Percentiles rank a stretch among this genome's conserved stretches.
Conservation (phyloP, 371 early-diverging fungal species). For the Saksenaea oblongispora region DNA sequence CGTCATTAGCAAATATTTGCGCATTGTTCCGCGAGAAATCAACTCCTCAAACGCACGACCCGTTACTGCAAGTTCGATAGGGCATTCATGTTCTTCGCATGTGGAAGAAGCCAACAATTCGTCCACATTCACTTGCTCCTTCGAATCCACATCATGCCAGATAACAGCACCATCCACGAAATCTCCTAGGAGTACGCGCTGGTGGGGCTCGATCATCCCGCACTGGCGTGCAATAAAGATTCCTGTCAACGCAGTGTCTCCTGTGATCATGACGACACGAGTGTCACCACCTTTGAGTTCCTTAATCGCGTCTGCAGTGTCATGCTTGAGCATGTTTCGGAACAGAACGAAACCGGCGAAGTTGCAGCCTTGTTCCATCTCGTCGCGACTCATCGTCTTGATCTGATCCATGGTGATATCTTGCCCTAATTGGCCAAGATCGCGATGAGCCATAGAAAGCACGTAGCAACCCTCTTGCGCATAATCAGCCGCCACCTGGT, state of each 20-base stretch:
- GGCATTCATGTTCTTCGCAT: slow-evolving; percentile 29
- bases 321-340: slow-evolving; percentile 86
- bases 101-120: slow-evolving; percentile 26
- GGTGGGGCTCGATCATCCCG: slow-evolving; percentile 65
- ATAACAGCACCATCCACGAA: slow-evolving; percentile 33
- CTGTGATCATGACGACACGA: slow-evolving; percentile 89
- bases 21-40: slow-evolving; percentile 35
- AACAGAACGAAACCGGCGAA: slow-evolving; percentile 85
- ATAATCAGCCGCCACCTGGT: slow-evolving; percentile 55
- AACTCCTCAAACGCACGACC: slow-evolving; percentile 69
- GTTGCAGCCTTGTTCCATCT: slow-evolving; percentile 64
- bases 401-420: slow-evolving; percentile 45
- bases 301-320: slow-evolving; percentile 72
- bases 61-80: slow-evolving; percentile 69
- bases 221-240: slow-evolving; percentile 81
- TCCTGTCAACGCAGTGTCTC: slow-evolving; percentile 89
- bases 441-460: slow-evolving; percentile 69
- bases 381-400: slow-evolving; percentile 55
- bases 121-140: slow-evolving; percentile 37
- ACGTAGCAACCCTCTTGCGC: slow-evolving; percentile 85
- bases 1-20: slow-evolving; percentile 49
- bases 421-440: slow-evolving; percentile 45
- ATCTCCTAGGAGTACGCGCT: slow-evolving; percentile 56
- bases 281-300: slow-evolving; percentile 78
- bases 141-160: slow-evolving; percentile 59